Evolutionary conservation across 1,139 yeast genomes (phyloP).

Genomic region (Hyphopichia buzzinii): DNA sequence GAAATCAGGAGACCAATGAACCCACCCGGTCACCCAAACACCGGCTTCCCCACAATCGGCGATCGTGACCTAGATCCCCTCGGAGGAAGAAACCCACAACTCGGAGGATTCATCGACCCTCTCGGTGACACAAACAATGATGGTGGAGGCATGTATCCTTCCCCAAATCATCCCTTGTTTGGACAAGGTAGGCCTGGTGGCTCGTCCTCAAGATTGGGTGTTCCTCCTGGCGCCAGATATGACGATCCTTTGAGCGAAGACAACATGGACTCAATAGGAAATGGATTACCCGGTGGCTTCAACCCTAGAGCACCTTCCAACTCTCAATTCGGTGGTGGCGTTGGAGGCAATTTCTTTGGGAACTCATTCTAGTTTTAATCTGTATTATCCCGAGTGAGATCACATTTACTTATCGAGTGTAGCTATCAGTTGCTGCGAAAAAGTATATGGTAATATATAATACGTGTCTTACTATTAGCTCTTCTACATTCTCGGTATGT

Average conservation of each 20-base stretch:
- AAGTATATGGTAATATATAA: no score
- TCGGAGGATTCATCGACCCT: conserved; percentile 40
- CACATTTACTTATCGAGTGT: no score
- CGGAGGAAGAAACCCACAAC: conserved; percentile 42
- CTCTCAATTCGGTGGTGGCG: no score
- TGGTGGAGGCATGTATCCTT: conserved; percentile 56
- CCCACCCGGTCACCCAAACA: conserved; percentile 5
- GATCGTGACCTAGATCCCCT: conserved; percentile 53
- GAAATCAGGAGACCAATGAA: conserved; percentile 25
- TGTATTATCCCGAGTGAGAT: no score
- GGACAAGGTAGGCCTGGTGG: conserved; percentile 19
- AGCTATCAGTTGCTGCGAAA: no score
- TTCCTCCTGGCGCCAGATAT: conserved; percentile 52
- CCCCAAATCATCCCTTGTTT: conserved; percentile 50
- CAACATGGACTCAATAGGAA: conserved; percentile 41
- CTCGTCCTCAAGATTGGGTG: conserved; percentile 27
- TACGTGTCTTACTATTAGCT: no score
- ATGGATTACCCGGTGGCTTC: conserved; percentile 48
- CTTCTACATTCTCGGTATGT: no score
- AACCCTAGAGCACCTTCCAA: no score
- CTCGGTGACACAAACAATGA: conserved; percentile 11
- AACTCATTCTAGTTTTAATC: neutral
- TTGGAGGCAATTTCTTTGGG: neutral
- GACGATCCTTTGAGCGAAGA: conserved; percentile 54
- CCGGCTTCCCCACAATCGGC: conserved; percentile 40